Percentiles rank a stretch among this genome's conserved stretches.
Conservation (phyloP, 1,139 yeast species). For the Yamadazyma diddensiae region DNA sequence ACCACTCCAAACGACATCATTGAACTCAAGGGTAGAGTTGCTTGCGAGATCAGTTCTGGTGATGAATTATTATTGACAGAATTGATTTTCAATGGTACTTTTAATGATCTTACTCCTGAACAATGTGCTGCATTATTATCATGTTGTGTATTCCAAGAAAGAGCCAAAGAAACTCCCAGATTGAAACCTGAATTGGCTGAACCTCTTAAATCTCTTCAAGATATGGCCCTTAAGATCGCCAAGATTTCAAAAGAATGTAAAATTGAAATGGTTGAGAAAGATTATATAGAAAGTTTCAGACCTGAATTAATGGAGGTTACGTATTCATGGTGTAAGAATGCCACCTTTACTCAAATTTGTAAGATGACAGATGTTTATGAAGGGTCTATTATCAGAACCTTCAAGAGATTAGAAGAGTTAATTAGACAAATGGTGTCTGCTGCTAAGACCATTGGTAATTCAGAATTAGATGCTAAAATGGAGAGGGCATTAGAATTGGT, state of each 20-base stretch:
- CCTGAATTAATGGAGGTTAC: slow-evolving; percentile 97
- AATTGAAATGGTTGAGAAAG: slow-evolving; percentile 84
- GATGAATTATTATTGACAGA: slow-evolving; percentile 89
- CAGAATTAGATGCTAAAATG: slow-evolving; percentile 84
- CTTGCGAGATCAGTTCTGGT: slow-evolving; percentile 95
- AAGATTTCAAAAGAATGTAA: slow-evolving; percentile 86
- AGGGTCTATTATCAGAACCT: slow-evolving; percentile 92
- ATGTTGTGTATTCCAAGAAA: slow-evolving; percentile 95
- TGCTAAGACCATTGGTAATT: slow-evolving; percentile 89
- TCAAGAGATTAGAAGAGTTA: slow-evolving; percentile 90
- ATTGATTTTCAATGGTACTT: slow-evolving; percentile 89
- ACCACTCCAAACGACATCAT: slow-evolving; percentile 82
- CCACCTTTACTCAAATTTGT: slow-evolving; percentile 92
- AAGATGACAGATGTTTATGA: slow-evolving; percentile 98
- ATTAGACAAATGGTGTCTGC: slow-evolving; percentile 86
- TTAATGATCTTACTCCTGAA: slow-evolving; percentile 81
- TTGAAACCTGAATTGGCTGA: slow-evolving; percentile 85
- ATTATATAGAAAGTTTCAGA: slow-evolving; percentile 86
- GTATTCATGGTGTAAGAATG: slow-evolving; percentile 95
- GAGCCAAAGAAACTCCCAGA: slow-evolving; percentile 85
- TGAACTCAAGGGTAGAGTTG: slow-evolving; percentile 90
- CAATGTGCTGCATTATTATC: slow-evolving; percentile 91
- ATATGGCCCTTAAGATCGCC: slow-evolving; percentile 88
- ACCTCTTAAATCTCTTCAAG: slow-evolving; percentile 82
- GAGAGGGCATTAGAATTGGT: slow-evolving; percentile 78